Evolutionary conservation across 331 rosid species (phyloP), one percentile per base, ranked within the genome.

Genomic region (Dryas integrifolia): DNA sequence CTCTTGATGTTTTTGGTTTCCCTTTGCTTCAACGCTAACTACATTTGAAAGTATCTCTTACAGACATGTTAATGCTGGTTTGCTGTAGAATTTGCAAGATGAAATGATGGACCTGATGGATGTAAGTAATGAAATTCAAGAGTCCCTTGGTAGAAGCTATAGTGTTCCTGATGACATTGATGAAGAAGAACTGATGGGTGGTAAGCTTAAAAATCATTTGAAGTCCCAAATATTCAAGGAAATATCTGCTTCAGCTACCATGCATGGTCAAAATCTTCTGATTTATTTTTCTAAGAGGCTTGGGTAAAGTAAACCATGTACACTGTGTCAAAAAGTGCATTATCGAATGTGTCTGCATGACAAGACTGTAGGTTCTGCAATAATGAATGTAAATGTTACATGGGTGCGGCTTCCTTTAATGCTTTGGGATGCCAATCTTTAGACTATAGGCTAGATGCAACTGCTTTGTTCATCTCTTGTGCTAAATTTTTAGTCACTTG

Each of bases 21-120:
- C n/a, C 58, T 46, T 60, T 24, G 52, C 50, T 83, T 85, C 60
- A 55, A 41, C 74, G n/a, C 70, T 60, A 30, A 70, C 41, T 58
- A 69, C 53, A 4, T 14, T 62, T 26, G 38, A 52, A 66, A 76
- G 46, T 13, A 50, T 84, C 43, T 57, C 38, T 70, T 74, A 70
- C 72, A 62, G 77, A 70, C 41, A 46, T 72, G 21, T 53, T 56
- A 47, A 56, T 72, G 15, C 40, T 64, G 39, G 18, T 35, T 40
- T 45, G 53, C 18, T 83, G 70, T 84, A 95, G 98, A 91, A 84
- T 81, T 82, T 95, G 85, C 97, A 91, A 89, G 98, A 91, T 81
- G 97, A 95, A 86, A 89, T 95, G 97, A 86, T 88, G 96, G 97
- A 95, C 86, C 88, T 94, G 78, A 94, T 94, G 98, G 97, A 95